Evolutionary conservation across 164 flowering plant species (phyloP).

Genomic region (Dillenia suffruticosa): DNA sequence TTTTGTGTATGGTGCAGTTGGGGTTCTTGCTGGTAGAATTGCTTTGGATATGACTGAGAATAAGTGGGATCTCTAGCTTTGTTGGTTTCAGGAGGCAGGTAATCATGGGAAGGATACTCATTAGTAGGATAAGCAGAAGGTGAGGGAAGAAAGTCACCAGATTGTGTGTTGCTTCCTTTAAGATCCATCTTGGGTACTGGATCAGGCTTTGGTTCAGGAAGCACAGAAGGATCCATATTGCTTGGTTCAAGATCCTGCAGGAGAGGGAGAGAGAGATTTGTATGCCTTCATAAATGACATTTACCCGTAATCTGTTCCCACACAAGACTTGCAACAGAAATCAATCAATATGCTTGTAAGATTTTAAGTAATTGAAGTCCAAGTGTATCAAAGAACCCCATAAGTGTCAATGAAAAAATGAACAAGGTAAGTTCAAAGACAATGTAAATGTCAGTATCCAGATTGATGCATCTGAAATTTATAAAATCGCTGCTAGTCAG

Average conservation of each 20-base stretch:
- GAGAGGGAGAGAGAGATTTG: background rate
- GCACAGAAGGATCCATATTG: conserved; percentile 20
- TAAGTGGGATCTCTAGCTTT: conserved; percentile 40
- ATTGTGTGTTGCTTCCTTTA: conserved; percentile 21
- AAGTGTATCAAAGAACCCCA: no score
- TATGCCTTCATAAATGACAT: background rate
- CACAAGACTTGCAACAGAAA: no score
- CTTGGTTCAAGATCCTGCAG: conserved; percentile 58
- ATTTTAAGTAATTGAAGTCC: no score
- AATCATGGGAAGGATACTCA: conserved; percentile 46
- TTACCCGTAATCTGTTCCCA: background rate
- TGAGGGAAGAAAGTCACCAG: conserved; percentile 17
- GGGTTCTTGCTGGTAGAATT: conserved; percentile 41
- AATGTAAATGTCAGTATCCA: no score
- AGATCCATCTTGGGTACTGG: conserved; percentile 35
- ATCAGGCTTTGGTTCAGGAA: conserved; percentile 33
- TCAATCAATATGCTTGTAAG: no score
- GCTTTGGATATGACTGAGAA: conserved; percentile 47
- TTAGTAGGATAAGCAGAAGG: conserved; percentile 15
- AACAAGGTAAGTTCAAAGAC: no score
- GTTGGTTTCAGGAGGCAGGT: conserved; percentile 37
- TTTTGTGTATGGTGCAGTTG: conserved; percentile 31
- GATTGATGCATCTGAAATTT: no score
- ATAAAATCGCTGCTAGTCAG: no score
- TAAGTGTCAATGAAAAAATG: no score